Percentiles rank a stretch among this genome's conserved stretches.
phyloP scores from a whole-genome alignment of 2,329 filamentous ascomycete species.

The Aspergillaceae sp. region DNA sequence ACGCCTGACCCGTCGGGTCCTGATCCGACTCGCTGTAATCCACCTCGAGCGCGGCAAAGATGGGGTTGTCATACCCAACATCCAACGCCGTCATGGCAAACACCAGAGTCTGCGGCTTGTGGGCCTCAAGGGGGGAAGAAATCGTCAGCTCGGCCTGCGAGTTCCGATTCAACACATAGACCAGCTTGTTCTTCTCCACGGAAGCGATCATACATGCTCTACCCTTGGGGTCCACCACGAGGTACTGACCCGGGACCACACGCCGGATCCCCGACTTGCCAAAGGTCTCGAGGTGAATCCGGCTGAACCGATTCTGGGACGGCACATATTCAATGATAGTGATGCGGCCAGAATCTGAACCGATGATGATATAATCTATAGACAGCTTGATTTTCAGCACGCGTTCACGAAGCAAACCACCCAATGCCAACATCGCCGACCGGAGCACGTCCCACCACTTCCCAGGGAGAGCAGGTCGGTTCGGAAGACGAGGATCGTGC shows the following conservation, averaged over 20 bases:
- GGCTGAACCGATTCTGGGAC: conserved; percentile 75
- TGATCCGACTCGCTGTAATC: conserved; percentile 89
- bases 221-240: conserved; percentile 91
- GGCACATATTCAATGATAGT: conserved; percentile 87
- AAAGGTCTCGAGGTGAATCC: conserved; percentile 92
- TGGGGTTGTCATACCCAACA: conserved; percentile 92
- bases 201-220: conserved; percentile 90
- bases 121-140: conserved; percentile 91
- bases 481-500: conserved; percentile 34
- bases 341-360: conserved; percentile 91
- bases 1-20: conserved; percentile 76
- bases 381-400: conserved; percentile 30
- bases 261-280: conserved; percentile 92
- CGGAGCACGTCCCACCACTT: conserved; percentile 25
- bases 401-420: conserved; percentile 21
- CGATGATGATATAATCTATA: conserved; percentile 89
- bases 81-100: conserved; percentile 82
- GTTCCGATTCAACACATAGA: conserved; percentile 95
- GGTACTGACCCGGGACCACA: conserved; percentile 90
- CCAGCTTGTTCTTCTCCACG: conserved; percentile 97
- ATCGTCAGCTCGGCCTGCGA: conserved; percentile 91
- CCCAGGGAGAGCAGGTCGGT: conserved; percentile 14
- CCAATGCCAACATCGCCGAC: conserved; percentile 25
- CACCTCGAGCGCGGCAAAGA: conserved; percentile 89
- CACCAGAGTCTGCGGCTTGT: conserved; percentile 84